Percentiles rank a stretch among this genome's conserved stretches.
Evolutionary conservation across 1,139 yeast genomes (phyloP).

Genomic region (Tardiomyces depauwii): DNA sequence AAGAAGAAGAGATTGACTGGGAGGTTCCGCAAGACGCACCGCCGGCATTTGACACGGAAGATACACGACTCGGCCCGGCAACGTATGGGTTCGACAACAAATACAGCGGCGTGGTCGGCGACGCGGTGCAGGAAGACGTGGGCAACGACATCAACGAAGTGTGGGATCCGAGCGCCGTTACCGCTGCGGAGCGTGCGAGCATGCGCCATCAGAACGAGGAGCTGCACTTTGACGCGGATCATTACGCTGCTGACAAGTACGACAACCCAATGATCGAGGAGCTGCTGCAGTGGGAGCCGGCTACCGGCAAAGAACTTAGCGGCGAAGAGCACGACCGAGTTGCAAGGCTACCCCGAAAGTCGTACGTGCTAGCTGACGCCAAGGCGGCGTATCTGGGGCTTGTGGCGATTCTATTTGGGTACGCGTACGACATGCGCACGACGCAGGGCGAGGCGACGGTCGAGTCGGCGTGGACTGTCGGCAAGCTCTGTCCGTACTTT

Average conservation of each 20-base stretch:
- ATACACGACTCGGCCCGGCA: slow-evolving; percentile 11
- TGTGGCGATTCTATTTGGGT: slow-evolving; percentile 58
- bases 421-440: slow-evolving; percentile 62
- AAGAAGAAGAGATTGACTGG: slow-evolving; percentile 71
- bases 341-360: slow-evolving; percentile 54
- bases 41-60: slow-evolving; percentile 11
- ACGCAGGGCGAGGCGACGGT: slow-evolving; percentile 68
- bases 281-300: slow-evolving; percentile 47
- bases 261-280: slow-evolving; percentile 38
- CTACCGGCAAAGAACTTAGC: slow-evolving; percentile 37
- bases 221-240: slow-evolving; percentile 75
- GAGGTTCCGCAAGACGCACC: slow-evolving; percentile 40
- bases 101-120: slow-evolving; percentile 49
- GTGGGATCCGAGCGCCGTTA: slow-evolving; percentile 61
- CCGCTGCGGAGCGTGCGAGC: slow-evolving; percentile 43
- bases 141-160: slow-evolving; percentile 91
- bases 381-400: slow-evolving; percentile 49
- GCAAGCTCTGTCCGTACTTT: slow-evolving; percentile 71
- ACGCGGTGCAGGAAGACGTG: slow-evolving; percentile 44
- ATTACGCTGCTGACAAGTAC: slow-evolving; percentile 76
- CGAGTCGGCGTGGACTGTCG: slow-evolving; percentile 92
- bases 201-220: slow-evolving; percentile 64
- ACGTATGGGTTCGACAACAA: slow-evolving; percentile 72
- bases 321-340: slow-evolving; percentile 53
- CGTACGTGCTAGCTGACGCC: slow-evolving; percentile 38